Base-by-base conservation (phyloP, 2,329 filamentous ascomycete species). In the Westerdykella aurantiaca region DNA sequence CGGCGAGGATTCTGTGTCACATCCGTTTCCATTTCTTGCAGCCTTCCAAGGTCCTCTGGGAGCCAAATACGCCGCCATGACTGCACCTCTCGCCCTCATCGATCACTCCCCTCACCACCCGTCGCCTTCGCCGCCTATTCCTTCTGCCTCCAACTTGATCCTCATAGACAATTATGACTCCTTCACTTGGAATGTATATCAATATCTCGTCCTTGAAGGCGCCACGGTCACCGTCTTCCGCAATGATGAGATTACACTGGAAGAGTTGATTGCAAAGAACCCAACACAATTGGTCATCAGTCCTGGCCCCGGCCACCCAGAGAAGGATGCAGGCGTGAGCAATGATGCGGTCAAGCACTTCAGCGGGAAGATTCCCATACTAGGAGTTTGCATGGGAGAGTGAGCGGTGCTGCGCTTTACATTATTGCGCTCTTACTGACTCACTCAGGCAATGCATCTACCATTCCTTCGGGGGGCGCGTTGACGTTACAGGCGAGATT, bases 151-250 rank as follows among this genome's bases (percentile, higher is more conserved):
- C 45, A 97, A 97, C 69, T 78, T 98, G 46, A 80, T 98, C 50
- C 78, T 98, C 51, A 96, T 98, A 60, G 93, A 98, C 76, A 98
- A 98, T 71, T 98, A 97, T 70, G 93, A 98, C 70, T 97, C 93
- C 3, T 98, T 98, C 69, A 96, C 91, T 46, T 98, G 90, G 88
- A 98, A 98, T 64, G 88, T 98, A 46, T 98, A 97, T 69, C 94
- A 98, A 69, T 98, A 98, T 62, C 81, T 98, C 1, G 85, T 91
- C 6, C 82, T 98, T n/a, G 93, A 97, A 67, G 93, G 93, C 25
- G 93, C 94, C 22, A 86, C 76, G 1, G 93, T 96, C 40, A 87
- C 84, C 4, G 93, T 98, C 16, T 86, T 83, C 70, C 82, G 93
- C 57, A 98, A 98, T 64, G 91, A 98, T 69, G 82, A 95, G 67